Percentiles rank a stretch among this genome's conserved stretches.
phyloP scores from a whole-genome alignment of 2,329 filamentous ascomycete species.

The Fusarium sp. region DNA sequence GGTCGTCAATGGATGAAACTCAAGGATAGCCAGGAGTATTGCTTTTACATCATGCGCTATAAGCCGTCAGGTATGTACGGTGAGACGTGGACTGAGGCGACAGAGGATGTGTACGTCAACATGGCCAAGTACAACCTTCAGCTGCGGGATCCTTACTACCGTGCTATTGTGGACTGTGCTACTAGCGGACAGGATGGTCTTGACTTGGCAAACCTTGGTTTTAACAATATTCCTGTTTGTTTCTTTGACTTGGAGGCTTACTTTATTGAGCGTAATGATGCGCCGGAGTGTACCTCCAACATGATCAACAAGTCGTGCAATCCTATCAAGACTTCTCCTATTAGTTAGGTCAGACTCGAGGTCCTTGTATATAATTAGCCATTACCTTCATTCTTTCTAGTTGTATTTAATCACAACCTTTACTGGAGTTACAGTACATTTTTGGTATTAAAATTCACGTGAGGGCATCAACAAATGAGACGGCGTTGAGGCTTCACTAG shows the following conservation, averaged over 20 bases:
- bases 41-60: slow-evolving; percentile 32
- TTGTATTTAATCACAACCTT: neutral
- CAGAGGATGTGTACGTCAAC: slow-evolving; percentile 15
- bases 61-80: neutral
- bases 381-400: neutral
- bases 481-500: neutral
- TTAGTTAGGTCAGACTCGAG: neutral
- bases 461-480: neutral
- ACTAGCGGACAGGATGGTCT: neutral
- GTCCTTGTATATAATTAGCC: neutral
- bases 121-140: slow-evolving; percentile 30
- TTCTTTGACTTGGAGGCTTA: slow-evolving; percentile 27
- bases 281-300: slow-evolving; percentile 1
- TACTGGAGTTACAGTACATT: neutral
- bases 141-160: slow-evolving; percentile 22
- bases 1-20: slow-evolving; percentile 35
- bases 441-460: neutral
- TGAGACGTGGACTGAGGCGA: slow-evolving; percentile 9
- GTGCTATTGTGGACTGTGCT: slow-evolving; percentile 25
- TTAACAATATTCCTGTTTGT: slow-evolving; percentile 17
- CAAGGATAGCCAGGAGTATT: slow-evolving; percentile 20
- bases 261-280: slow-evolving; percentile 19
- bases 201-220: neutral
- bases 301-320: neutral
- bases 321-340: slow-evolving; percentile 3